Evolutionary conservation across 1,284 basidiomycete species (phyloP).

Genomic region (Sporisorium iseilematis-ciliati): DNA sequence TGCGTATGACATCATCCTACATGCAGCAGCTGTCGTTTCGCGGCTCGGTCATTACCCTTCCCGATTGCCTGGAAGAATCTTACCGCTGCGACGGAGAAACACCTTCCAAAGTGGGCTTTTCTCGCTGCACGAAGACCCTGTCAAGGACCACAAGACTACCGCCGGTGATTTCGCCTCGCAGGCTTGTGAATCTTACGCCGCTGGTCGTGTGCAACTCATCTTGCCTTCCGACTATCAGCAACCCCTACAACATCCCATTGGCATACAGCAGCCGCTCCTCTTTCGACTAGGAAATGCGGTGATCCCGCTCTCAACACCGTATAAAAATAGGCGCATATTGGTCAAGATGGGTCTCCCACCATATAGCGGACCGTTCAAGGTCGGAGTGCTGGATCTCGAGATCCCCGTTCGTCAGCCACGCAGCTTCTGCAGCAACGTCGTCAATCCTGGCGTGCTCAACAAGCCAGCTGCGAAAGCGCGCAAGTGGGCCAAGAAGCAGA

Average conservation of each 20-base stretch:
- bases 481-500: slow-evolving; percentile 22
- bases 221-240: no score
- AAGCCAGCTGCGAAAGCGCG: slow-evolving; percentile 23
- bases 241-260: no score
- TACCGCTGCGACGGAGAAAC: not conserved
- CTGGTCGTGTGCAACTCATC: no score
- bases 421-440: slow-evolving; percentile 49
- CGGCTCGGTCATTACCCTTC: not conserved
- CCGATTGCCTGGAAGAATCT: not conserved
- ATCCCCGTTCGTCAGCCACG: slow-evolving; percentile 56
- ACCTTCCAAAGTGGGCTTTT: slow-evolving; percentile 1
- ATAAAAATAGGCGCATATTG: no score
- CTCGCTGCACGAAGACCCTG: not conserved
- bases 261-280: not conserved
- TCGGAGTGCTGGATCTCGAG: slow-evolving; percentile 63
- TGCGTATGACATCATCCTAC: slow-evolving; percentile 17
- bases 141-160: not conserved
- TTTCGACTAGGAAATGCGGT: not conserved
- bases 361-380: slow-evolving; percentile 54
- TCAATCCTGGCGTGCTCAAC: slow-evolving; percentile 34
- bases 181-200: no score
- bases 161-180: not conserved
- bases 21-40: not conserved
- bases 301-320: not conserved
- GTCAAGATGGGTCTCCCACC: slow-evolving; percentile 42